Base-by-base conservation (phyloP, 805 yeast genomes). In the Teunomyces kruisii region DNA sequence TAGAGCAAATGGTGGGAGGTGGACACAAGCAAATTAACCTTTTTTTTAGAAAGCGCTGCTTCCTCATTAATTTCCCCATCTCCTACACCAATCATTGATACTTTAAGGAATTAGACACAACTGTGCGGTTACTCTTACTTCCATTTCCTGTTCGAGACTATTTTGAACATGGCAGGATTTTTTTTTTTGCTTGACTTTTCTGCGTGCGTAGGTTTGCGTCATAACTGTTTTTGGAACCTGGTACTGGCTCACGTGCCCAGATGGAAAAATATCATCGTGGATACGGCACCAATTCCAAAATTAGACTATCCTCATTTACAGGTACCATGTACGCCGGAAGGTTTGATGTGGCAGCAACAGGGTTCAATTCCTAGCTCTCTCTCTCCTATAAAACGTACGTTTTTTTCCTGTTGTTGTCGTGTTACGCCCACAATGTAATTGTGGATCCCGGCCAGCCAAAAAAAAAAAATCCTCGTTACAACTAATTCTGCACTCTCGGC, bases 251-350 rank as follows among this genome's bases (percentile, higher is more conserved):
- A 32, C 36, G 36, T 32, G 36, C 36, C 22, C 19, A 17, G 6
- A 13, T 15, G 13, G 6, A 8, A 32, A 32, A 17, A n/a, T 10
- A 16, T 13, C 5, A 32, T 10, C 17, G 12, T 10, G 36, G 36
- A 32, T 16, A 32, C 36, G 36, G 36, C 36, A 32, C 36, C 13
- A 32, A 32, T 32, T 32, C 17, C 36, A 32, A 32, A 32, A 32
- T 16, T 15, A 9, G 22, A 9, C 22, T 17, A 9, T 7, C 22
- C 15, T 32, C 22, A 10, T 32, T 19, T 16, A 15, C 36, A 32
- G 36, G 36, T 32, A 15, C n/a, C 13, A n/a, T n/a, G 10, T 9
- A 14, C 22, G 15, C 4, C 12, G 36, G 26, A 13, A 7, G 14
- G 7, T 32, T 32, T 12, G 22, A 32, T 12, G 14, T 32, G n/a